These are phyloP conservation scores for Calonectria hongkongensis DNA, from an alignment of 2,329 filamentous ascomycete genomes.

Conservation along the genomic window DNA sequence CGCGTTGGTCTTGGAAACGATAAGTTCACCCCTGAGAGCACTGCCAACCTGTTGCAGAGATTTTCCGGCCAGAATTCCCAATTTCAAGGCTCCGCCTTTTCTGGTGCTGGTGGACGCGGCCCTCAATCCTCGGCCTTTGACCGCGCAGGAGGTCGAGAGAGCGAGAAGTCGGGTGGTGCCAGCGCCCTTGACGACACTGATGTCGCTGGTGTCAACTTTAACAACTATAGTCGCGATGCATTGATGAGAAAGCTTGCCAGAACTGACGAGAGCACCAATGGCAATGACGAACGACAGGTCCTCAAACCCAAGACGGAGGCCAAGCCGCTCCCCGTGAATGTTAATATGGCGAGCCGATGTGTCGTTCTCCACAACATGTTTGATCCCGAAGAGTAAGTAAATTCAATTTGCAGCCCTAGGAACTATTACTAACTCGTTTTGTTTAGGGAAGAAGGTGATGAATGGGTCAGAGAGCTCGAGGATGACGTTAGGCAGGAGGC, in stretches of 20 bases:
- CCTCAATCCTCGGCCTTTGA: slow-evolving; percentile 92
- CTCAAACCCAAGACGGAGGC: slow-evolving; percentile 86
- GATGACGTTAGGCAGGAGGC: slow-evolving; percentile 95
- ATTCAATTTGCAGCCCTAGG: not conserved
- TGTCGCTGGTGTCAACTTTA: slow-evolving; percentile 99
- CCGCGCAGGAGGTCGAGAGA: slow-evolving; percentile 90
- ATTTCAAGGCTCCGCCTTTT: slow-evolving; percentile 94
- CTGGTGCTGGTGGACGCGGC: slow-evolving; percentile 90
- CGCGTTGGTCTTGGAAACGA: slow-evolving; percentile 99
- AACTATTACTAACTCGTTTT: slow-evolving; percentile 57
- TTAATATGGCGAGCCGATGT: slow-evolving; percentile 94
- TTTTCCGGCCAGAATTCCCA: slow-evolving; percentile 88
- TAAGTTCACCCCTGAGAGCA: slow-evolving; percentile 99
- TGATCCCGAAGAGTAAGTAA: slow-evolving; percentile 88
- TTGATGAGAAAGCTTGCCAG: slow-evolving; percentile 99
- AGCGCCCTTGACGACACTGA: slow-evolving; percentile 98
- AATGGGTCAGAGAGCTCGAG: slow-evolving; percentile 95
- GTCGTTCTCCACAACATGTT: slow-evolving; percentile 98
- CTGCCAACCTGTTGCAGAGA: slow-evolving; percentile 92
- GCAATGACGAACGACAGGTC: slow-evolving; percentile 81
- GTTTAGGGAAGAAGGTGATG: slow-evolving; percentile 86
- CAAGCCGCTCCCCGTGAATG: slow-evolving; percentile 87
- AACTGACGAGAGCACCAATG: slow-evolving; percentile 86
- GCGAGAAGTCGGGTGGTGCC: slow-evolving; percentile 91
- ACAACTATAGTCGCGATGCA: slow-evolving; percentile 98